A percentile compares a stretch with the other conserved stretches of the same genome.
Conservation (phyloP, 139 green algal genomes). For the Nannochloris sp. region DNA sequence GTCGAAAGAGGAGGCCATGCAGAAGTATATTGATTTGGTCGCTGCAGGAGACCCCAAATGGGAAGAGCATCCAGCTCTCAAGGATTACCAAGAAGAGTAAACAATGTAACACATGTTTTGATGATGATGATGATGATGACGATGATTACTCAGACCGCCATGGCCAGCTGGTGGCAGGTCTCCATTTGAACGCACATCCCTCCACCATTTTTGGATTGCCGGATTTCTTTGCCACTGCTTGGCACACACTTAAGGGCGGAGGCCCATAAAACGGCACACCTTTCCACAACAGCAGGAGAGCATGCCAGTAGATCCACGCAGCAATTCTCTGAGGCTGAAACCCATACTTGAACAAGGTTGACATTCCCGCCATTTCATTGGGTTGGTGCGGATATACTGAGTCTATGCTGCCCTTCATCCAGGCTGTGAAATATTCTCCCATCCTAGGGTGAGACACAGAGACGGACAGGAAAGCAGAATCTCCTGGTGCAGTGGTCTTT, state of each 20-base stretch:
- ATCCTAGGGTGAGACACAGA: constrained; percentile 38
- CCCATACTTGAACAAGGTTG: constrained; percentile 46
- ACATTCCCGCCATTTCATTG: constrained; percentile 26
- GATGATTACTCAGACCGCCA: not conserved
- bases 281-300: constrained; percentile 61
- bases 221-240: not conserved
- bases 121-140: too few relatives aligned
- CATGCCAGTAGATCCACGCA: constrained; percentile 87
- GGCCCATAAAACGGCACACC: constrained; percentile 49
- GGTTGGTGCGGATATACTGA: constrained; percentile 12
- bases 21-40: constrained; percentile 60
- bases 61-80: constrained; percentile 44
- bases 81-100: constrained; percentile 31
- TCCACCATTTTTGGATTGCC: not conserved
- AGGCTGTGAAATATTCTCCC: constrained; percentile 56
- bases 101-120: too few relatives aligned
- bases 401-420: constrained; percentile 23
- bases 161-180: not conserved
- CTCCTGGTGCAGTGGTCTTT: constrained; percentile 19
- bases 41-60: constrained; percentile 41
- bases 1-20: constrained; percentile 59
- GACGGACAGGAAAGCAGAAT: constrained; percentile 41
- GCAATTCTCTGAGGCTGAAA: constrained; percentile 79
- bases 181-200: not conserved
- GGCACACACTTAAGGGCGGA: constrained; percentile 4